Conservation (phyloP, 2,329 filamentous ascomycete genomes). For the Colletotrichum agaves region DNA sequence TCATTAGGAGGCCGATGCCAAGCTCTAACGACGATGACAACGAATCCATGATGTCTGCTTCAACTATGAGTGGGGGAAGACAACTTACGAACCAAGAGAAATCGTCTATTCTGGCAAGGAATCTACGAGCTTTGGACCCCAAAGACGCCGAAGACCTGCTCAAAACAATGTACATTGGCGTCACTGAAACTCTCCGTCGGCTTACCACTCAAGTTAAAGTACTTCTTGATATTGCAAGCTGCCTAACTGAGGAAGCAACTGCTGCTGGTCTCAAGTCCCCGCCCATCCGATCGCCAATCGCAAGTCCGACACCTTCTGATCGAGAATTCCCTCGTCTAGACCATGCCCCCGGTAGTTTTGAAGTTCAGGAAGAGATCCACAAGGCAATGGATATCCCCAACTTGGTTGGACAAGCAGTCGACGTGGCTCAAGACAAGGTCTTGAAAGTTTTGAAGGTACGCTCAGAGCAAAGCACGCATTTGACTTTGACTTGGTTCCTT, state of each 20-base stretch:
- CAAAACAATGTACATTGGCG: constrained; percentile 83
- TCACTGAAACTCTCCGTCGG: constrained; percentile 87
- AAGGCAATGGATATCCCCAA: constrained; percentile 81
- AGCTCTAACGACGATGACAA: constrained; percentile 95
- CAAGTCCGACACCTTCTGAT: constrained; percentile 55
- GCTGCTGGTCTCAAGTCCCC: constrained; percentile 58
- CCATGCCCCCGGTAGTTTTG: constrained; percentile 48
- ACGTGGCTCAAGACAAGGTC: constrained; percentile 81
- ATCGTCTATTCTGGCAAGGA: constrained; percentile 86
- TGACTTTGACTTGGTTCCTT: constrained; percentile 77
- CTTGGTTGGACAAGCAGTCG: constrained; percentile 81
- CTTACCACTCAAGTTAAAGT: constrained; percentile 93
- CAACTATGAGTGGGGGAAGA: constrained; percentile 76
- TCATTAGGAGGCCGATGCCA: constrained; percentile 87
- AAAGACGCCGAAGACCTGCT: constrained; percentile 88
- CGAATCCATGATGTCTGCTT: constrained; percentile 87
- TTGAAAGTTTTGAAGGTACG: constrained; percentile 81
- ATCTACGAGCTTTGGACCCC: constrained; percentile 84
- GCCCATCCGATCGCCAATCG: constrained; percentile 61
- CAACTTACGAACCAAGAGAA: constrained; percentile 86
- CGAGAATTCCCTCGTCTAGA: constrained; percentile 28
- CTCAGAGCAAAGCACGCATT: constrained; percentile 75
- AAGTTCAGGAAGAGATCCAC: constrained; percentile 79
- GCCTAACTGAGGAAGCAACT: constrained; percentile 60
- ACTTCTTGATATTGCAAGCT: constrained; percentile 91